Base-by-base conservation (phyloP, 106 monocot genomes). In the Posidonia australis region DNA sequence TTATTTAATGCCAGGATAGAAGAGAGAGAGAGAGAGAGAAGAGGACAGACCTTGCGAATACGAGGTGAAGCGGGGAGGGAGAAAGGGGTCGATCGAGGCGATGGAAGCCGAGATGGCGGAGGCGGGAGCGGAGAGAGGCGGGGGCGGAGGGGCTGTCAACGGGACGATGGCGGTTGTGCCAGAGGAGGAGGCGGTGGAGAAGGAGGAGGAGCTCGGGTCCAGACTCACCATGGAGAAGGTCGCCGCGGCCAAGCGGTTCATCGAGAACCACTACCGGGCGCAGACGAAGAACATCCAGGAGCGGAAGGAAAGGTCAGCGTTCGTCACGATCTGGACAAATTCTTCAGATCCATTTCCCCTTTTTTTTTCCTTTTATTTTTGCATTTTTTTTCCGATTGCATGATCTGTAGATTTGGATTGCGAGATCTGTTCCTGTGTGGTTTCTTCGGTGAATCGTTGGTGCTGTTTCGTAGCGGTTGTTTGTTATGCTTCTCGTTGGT, bases 221-320 rank as follows among this genome's bases (percentile, higher is more conserved):
- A 80, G 76, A 45, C 68, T 83, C 32, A 87, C 87, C 24, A 87
- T 80, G 87, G 83, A 87, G 75, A 58, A 80, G 52, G 87, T 87
- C 51, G 87, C 83, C 1, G 83, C 83, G 2, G 87, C 87, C 43
- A 87, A 87, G 75, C 55, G 80, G 66, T 87, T 72, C 75, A 87
- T 87, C 69, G 87, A 87, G 83, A 87, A 83, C 64, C 87, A 87
- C 75, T 87, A 83, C 83, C 54, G 80, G 24, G 25, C 77, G 30
- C 87, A 87, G 74, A 80, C 62, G 83, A 87, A 87, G 87, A 87
- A 83, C 75, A 64, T 87, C 65, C 77, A 83, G 72, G 87, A 83
- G 66, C 68, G 86, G 46, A 87, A 77, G 69, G 82, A 87, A 67
- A 79, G 85, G 85, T 85, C 17, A 64, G 63, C 1, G 48, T 24